These are phyloP conservation scores for Aureobasidium sp. DNA, from an alignment of 2,329 filamentous ascomycete species.

Conservation along the genomic window DNA sequence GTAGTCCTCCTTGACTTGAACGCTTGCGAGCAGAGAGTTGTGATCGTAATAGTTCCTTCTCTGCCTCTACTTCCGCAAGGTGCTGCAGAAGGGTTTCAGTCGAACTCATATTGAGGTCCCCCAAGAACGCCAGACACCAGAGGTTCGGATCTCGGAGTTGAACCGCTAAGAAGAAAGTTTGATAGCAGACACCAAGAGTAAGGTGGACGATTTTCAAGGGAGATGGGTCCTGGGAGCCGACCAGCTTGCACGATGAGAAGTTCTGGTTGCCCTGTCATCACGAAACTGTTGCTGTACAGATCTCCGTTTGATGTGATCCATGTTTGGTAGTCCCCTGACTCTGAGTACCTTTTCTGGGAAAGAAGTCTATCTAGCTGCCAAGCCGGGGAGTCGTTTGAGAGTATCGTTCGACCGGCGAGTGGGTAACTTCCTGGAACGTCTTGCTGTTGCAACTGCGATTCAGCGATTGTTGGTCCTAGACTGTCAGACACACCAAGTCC, in stretches of 20 bases:
- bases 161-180: neutral
- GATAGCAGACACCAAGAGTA: neutral
- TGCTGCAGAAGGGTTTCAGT: neutral
- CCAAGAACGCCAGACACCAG: neutral
- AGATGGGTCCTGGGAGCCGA: neutral
- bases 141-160: neutral
- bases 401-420: neutral
- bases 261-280: constrained; percentile 1
- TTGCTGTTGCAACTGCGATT: neutral
- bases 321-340: neutral
- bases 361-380: neutral
- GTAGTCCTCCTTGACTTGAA: neutral
- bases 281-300: neutral
- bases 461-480: no score
- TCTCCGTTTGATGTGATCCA: neutral
- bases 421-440: neutral
- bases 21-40: neutral
- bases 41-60: neutral
- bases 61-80: neutral
- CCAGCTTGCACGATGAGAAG: neutral
- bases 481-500: neutral
- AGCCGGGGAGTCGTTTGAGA: neutral
- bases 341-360: neutral
- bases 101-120: neutral
- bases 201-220: no score